Conservation (phyloP, 1,139 yeast genomes). For the Candida glucosophila region DNA sequence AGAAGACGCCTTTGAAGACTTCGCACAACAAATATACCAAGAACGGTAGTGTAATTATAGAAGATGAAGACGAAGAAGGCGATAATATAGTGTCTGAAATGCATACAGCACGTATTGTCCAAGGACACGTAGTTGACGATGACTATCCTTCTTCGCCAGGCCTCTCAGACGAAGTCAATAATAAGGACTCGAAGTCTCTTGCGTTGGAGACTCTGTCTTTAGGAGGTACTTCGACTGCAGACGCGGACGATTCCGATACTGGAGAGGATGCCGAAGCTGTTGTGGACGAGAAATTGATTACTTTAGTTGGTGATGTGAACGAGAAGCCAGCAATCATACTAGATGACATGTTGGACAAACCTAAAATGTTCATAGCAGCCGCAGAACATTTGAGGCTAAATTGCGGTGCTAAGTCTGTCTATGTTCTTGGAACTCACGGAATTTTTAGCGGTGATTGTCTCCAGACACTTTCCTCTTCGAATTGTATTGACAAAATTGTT, state of each 20-base stretch:
- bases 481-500: conserved; percentile 78
- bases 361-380: conserved; percentile 88
- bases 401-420: conserved; percentile 91
- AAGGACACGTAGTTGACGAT: conserved; percentile 96
- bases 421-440: conserved; percentile 93
- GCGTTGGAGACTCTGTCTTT: too few species aligned
- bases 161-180: conserved; percentile 14
- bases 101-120: conserved; percentile 91
- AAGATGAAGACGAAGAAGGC: conserved; percentile 49
- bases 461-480: conserved; percentile 67
- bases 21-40: conserved; percentile 4
- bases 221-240: conserved; percentile 83
- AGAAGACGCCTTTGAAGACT: conserved; percentile 29
- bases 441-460: conserved; percentile 82
- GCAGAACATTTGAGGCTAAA: conserved; percentile 93
- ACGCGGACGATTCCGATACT: conserved; percentile 66
- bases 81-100: conserved; percentile 74
- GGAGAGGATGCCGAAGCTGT: conserved; percentile 70
- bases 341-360: conserved; percentile 96
- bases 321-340: conserved; percentile 86
- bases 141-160: conserved; percentile 37
- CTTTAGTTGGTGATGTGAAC: conserved; percentile 92
- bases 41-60: conserved; percentile 15
- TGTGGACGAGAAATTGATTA: conserved; percentile 79
- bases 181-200: too few species aligned